These are phyloP conservation scores for Aureobasidium zeae DNA, from an alignment of 2,329 filamentous ascomycete species.

Conservation along the genomic window DNA sequence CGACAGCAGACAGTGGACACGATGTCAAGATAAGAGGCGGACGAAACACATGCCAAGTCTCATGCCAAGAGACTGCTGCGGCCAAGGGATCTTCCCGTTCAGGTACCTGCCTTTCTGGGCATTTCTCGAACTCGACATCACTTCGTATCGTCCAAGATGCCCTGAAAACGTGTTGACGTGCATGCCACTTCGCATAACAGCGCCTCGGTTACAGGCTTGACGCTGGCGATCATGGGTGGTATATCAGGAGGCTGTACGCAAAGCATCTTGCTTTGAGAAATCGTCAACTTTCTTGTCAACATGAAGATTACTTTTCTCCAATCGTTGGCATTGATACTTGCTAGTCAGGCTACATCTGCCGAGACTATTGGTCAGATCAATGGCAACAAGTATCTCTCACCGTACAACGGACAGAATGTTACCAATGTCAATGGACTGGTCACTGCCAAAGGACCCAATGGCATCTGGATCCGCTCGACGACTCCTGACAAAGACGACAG, in stretches of 20 bases:
- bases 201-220: neutral
- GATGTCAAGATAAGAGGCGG: conserved; percentile 4
- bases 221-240: neutral
- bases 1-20: too few relatives aligned
- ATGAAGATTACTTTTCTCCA: neutral
- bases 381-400: conserved; percentile 54
- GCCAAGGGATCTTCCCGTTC: neutral
- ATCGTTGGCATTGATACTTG: neutral
- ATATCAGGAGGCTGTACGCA: neutral
- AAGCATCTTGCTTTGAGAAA: neutral
- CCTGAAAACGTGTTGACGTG: conserved; percentile 4
- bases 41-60: neutral
- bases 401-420: conserved; percentile 48
- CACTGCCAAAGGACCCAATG: conserved; percentile 52
- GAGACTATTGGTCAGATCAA: conserved; percentile 46
- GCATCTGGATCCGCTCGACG: conserved; percentile 56
- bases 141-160: neutral
- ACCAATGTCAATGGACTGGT: conserved; percentile 54
- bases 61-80: neutral
- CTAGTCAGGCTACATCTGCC: neutral
- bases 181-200: neutral
- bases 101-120: neutral
- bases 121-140: neutral
- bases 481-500: conserved; percentile 45
- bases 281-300: too few relatives aligned